Evolutionary conservation across 148 eudicot genomes (phyloP).

Genomic region (Rheum nobile): DNA sequence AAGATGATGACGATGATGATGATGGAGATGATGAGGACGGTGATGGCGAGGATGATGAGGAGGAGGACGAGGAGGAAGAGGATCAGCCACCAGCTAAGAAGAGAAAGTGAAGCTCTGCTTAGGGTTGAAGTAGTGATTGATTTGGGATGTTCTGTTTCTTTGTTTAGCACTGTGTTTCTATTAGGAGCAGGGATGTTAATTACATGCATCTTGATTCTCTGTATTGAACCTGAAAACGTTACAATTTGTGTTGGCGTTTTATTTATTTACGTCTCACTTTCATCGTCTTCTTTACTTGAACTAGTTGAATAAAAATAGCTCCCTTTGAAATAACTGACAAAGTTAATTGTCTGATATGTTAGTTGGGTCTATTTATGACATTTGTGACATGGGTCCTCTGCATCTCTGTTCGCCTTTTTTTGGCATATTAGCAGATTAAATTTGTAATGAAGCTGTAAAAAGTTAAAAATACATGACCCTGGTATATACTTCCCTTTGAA

Average conservation of each 20-base stretch:
- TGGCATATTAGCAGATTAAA: background rate
- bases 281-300: background rate
- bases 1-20: slow-evolving; percentile 27
- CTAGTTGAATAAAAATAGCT: background rate
- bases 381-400: slow-evolving; percentile 4
- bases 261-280: background rate
- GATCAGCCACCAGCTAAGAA: slow-evolving; percentile 40
- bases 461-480: background rate
- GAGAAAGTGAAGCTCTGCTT: slow-evolving; percentile 25
- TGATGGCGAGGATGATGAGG: slow-evolving; percentile 19
- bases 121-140: slow-evolving; percentile 3
- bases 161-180: slow-evolving; percentile 11
- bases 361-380: slow-evolving; percentile 1
- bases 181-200: background rate
- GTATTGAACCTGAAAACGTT: background rate
- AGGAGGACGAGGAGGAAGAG: slow-evolving; percentile 21
- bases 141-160: background rate
- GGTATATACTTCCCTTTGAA: no score
- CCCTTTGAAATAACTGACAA: background rate
- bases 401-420: background rate
- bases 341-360: background rate
- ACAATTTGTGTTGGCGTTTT: background rate
- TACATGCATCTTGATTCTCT: background rate
- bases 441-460: background rate
- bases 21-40: slow-evolving; percentile 23